phyloP scores from a whole-genome alignment of 805 yeast species.

The Myxozyma melibiosi region DNA sequence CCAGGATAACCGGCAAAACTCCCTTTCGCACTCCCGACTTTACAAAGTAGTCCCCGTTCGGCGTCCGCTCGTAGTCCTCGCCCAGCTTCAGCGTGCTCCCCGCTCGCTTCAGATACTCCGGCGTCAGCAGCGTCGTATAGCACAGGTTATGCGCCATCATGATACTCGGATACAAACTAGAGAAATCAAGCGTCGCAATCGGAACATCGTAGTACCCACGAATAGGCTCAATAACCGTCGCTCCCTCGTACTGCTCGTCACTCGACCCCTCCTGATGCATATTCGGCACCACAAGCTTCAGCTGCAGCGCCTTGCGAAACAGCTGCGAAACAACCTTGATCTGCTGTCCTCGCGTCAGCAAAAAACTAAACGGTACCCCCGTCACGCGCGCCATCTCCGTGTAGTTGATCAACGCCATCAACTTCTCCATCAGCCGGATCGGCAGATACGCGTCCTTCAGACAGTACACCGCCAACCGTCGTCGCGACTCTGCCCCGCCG shows the following conservation, averaged over 20 bases:
- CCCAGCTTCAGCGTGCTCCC: constrained; percentile 59
- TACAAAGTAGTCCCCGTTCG: constrained; percentile 90
- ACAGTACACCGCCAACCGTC: constrained; percentile 96
- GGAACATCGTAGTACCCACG: constrained; percentile 97
- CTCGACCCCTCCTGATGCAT: constrained; percentile 74
- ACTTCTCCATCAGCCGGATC: constrained; percentile 78
- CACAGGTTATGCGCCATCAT: constrained; percentile 99
- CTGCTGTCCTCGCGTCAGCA: constrained; percentile 92
- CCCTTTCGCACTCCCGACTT: constrained; percentile 73
- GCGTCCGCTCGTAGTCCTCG: constrained; percentile 81
- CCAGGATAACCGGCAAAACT: constrained; percentile 85
- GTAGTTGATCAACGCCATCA: constrained; percentile 95
- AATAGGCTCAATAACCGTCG: constrained; percentile 95
- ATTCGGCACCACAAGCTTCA: constrained; percentile 88
- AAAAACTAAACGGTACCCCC: constrained; percentile 93
- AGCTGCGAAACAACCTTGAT: constrained; percentile 95
- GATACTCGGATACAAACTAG: constrained; percentile 94
- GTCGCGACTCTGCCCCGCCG: constrained; percentile 87
- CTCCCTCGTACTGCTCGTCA: constrained; percentile 97
- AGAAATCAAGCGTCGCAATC: constrained; percentile 96
- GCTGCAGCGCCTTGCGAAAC: constrained; percentile 86
- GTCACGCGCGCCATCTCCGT: constrained; percentile 99
- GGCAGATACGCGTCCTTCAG: constrained; percentile 95
- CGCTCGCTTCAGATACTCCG: constrained; percentile 48
- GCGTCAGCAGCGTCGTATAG: constrained; percentile 83